Percentiles rank a stretch among this genome's conserved stretches.
These are phyloP conservation scores for Jaenimonas drosophilae DNA, from an alignment of 208 protist species.

Conservation along the genomic window DNA sequence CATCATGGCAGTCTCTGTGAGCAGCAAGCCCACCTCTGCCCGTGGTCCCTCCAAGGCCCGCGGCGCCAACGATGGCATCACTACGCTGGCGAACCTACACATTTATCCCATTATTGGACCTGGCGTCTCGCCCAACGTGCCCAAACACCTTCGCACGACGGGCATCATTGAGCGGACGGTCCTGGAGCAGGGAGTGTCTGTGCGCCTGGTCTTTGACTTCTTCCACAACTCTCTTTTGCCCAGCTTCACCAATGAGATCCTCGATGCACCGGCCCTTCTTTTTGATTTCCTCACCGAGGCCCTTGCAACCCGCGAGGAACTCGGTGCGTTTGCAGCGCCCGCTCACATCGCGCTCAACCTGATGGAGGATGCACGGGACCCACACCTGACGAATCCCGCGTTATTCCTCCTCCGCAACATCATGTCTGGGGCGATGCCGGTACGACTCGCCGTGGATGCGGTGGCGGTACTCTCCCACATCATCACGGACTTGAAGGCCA, in stretches of 20 bases:
- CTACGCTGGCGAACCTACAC: slow-evolving; percentile 4
- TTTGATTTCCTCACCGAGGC: slow-evolving; percentile 9
- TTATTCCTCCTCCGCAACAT: slow-evolving; percentile 40
- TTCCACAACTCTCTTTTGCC: slow-evolving; percentile 47
- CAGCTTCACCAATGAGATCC: slow-evolving; percentile 21
- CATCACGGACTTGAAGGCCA: slow-evolving; percentile 33
- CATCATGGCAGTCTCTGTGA: too few relatives aligned
- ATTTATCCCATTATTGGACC: slow-evolving; percentile 31
- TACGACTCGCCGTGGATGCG: slow-evolving; percentile 64
- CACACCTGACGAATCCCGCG: slow-evolving; percentile 18
- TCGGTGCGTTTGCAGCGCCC: slow-evolving; percentile 14
- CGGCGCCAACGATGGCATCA: neutral
- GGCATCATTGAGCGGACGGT: slow-evolving; percentile 36
- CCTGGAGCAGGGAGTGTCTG: slow-evolving; percentile 14
- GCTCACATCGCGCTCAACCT: slow-evolving; percentile 70
- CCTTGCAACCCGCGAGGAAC: slow-evolving; percentile 11
- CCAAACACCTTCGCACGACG: slow-evolving; percentile 31
- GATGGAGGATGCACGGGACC: slow-evolving; percentile 19
- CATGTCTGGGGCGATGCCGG: slow-evolving; percentile 33
- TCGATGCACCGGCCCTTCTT: slow-evolving; percentile 6
- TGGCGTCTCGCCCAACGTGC: slow-evolving; percentile 21
- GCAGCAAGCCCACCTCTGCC: neutral
- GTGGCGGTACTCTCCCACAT: slow-evolving; percentile 48
- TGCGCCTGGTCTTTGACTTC: slow-evolving; percentile 52
- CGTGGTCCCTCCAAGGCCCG: neutral